Base-by-base conservation (phyloP, 2,329 filamentous ascomycete genomes). In the Colletotrichum scovillei region DNA sequence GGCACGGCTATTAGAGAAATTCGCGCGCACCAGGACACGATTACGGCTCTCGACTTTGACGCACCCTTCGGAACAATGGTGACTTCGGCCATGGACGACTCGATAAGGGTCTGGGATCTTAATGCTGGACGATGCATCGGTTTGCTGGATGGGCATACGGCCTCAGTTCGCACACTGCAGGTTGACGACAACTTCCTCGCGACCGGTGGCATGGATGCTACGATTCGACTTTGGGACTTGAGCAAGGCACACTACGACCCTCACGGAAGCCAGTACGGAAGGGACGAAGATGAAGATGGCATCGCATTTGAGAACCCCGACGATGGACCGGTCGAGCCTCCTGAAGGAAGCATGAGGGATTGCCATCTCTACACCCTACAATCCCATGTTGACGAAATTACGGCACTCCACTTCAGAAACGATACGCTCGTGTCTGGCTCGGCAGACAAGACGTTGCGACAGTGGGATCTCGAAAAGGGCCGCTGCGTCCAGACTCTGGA, bases 401-500 rank as follows among this genome's bases (percentile, higher is more conserved):
- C 97, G 14, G 96, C 97, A 8, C 88, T 99, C 28, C 93, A 98
- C 83, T 97, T 99, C 84, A 90, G 92, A 73, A 94, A 94, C 68
- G 92, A 98, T 77, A 95, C 94, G 0, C 89, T 99, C 19, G 95
- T 99, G 38, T 99, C 97, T 2, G 97, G 97, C 14, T 98, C 96
- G 8, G 93, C 97, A 0, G 97, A 99, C 85, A 99, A 99, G 88
- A 99, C 97, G 1, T 87, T 99, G 68, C 92, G 97, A 57, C 97
- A 99, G 82, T 99, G 97, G 97, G 97, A 99, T 86, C 88, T 99
- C 63, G 94, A 96, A 78, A 98, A 95, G 81, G 97, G 97, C n/a
- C 93, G 97, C 62, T 98, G 97, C 82, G 94, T 99, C 67, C 97
- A 99, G 84, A 99, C 97, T 3, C 87, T 99, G 62, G 97, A 99